Percentiles rank a stretch among this genome's conserved stretches.
These are phyloP conservation scores for Aspergillus japonicus DNA, from an alignment of 2,329 filamentous ascomycete species.

Conservation along the genomic window DNA sequence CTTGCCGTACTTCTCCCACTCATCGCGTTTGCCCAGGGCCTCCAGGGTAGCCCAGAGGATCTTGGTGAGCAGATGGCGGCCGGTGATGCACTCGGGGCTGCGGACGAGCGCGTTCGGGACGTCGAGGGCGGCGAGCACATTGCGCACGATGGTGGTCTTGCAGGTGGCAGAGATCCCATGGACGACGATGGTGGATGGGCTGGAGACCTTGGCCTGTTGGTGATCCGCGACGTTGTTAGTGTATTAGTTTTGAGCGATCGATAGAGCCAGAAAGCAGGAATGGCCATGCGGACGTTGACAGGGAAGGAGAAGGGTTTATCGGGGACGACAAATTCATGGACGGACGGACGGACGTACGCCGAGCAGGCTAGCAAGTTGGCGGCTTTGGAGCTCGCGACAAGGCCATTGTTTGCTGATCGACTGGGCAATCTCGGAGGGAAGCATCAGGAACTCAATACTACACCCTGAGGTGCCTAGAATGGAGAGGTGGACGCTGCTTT, in stretches of 20 bases:
- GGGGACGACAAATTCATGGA: conserved; percentile 15
- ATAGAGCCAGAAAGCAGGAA: not conserved
- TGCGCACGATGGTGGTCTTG: conserved; percentile 70
- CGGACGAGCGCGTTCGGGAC: conserved; percentile 44
- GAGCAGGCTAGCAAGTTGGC: conserved; percentile 42
- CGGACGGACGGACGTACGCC: conserved; percentile 30
- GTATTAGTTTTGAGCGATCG: not conserved
- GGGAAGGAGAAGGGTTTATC: not conserved
- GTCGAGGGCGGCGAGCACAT: conserved; percentile 62
- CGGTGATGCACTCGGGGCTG: conserved; percentile 48
- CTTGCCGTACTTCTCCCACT: conserved; percentile 49
- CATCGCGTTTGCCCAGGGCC: conserved; percentile 35
- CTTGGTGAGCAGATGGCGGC: conserved; percentile 47
- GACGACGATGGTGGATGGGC: conserved; percentile 71
- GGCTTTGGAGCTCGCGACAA: conserved; percentile 44
- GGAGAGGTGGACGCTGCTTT: not conserved
- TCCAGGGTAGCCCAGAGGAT: conserved; percentile 43
- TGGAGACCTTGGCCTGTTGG: conserved; percentile 52
- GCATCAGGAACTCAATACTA: conserved; percentile 19
- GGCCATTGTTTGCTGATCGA: conserved; percentile 44
- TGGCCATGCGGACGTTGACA: not conserved
- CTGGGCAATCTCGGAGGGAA: conserved; percentile 34
- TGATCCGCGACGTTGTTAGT: not conserved
- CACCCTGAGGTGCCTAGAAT: not conserved
- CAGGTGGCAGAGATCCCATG: conserved; percentile 86